phyloP scores from a whole-genome alignment of 73 alveolate genomes.

The Tetrahymena malaccensis region DNA sequence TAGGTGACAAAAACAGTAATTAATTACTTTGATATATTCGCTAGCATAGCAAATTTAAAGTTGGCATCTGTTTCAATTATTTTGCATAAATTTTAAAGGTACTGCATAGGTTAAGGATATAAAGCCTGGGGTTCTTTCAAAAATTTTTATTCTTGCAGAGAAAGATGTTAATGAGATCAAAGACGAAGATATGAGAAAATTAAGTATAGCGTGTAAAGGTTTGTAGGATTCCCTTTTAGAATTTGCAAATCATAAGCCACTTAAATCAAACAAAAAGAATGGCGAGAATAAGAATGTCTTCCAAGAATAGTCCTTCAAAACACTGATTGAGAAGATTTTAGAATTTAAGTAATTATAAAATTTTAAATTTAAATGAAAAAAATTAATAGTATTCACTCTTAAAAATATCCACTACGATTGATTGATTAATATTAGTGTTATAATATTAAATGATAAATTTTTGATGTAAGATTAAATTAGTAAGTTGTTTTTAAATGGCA shows the following conservation, averaged over 20 bases:
- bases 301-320: conserved; percentile 18
- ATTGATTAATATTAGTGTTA: no score
- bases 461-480: not conserved
- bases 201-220: conserved; percentile 38
- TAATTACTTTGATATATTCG: not conserved
- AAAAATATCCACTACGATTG: no score
- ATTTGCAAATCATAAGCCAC: conserved; percentile 26
- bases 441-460: no score
- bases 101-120: conserved; percentile 38
- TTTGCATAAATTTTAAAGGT: conserved; percentile 16
- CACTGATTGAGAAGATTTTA: conserved; percentile 30
- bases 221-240: conserved; percentile 31
- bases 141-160: conserved; percentile 36
- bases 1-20: conserved; percentile 41
- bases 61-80: not conserved
- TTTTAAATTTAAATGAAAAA: no score
- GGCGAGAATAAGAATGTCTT: not conserved
- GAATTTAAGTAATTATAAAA: conserved; percentile 24
- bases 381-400: no score
- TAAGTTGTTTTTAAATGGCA: not conserved
- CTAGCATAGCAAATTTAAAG: not conserved
- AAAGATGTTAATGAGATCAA: conserved; percentile 21
- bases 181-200: conserved; percentile 38
- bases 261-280: not conserved
- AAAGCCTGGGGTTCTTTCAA: conserved; percentile 42